A percentile compares a stretch with the other conserved stretches of the same genome.
Evolutionary conservation across 495 filamentous ascomycete genomes (phyloP).

Genomic region (Penicillium pulvis): DNA sequence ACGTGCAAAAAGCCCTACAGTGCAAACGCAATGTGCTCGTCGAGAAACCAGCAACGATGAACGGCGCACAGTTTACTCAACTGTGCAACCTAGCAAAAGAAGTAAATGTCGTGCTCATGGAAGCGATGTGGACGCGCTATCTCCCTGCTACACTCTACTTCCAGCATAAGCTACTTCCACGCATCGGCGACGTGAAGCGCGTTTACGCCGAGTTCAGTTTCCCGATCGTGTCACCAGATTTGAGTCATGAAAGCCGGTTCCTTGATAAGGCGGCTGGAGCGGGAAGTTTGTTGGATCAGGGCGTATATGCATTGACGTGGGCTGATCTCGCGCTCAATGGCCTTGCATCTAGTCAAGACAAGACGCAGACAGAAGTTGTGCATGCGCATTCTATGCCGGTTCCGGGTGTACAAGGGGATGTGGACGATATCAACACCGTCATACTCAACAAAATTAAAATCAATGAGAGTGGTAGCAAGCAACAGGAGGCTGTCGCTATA

Average conservation of each 20-base stretch:
- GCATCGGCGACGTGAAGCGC: slow-evolving; percentile 11
- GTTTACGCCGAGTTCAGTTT: slow-evolving; percentile 9
- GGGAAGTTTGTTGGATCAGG: slow-evolving; percentile 13
- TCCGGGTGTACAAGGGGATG: background rate
- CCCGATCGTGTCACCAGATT: slow-evolving; percentile 10
- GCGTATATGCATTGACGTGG: slow-evolving; percentile 15
- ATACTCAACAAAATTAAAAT: background rate
- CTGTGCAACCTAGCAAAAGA: slow-evolving; percentile 12
- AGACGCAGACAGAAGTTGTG: slow-evolving; percentile 4
- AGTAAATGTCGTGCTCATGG: slow-evolving; percentile 10
- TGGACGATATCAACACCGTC: slow-evolving; percentile 14
- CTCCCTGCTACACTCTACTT: slow-evolving; percentile 11
- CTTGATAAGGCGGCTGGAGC: slow-evolving; percentile 11
- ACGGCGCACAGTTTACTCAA: slow-evolving; percentile 5
- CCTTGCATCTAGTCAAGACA: background rate
- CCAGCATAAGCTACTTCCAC: slow-evolving; percentile 9
- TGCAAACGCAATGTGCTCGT: slow-evolving; percentile 10
- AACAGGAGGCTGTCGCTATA: slow-evolving; percentile 8
- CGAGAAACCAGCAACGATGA: slow-evolving; percentile 15
- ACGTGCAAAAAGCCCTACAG: slow-evolving; percentile 6
- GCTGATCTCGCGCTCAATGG: slow-evolving; percentile 14
- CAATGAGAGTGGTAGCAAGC: background rate
- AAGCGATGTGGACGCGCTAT: slow-evolving; percentile 17
- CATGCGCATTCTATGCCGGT: slow-evolving; percentile 10
- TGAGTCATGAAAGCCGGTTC: slow-evolving; percentile 5